phyloP scores from a whole-genome alignment of 371 early-diverging fungal species.

The Apophysomyces sp. region DNA sequence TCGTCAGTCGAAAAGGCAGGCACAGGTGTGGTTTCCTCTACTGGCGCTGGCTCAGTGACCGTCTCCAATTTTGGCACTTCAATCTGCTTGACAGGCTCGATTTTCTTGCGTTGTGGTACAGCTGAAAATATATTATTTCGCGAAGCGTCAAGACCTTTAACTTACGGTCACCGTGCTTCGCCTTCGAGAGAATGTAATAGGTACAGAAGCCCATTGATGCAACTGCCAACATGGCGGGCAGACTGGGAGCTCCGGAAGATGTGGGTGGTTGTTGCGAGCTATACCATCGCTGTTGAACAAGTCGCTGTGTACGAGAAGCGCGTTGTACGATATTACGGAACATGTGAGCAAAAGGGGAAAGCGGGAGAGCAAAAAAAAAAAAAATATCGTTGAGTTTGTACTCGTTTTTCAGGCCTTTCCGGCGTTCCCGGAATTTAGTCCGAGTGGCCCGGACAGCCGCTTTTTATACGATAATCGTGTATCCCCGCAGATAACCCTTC shows the following conservation, averaged over 20 bases:
- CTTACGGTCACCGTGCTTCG: slow-evolving; percentile 48
- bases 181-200: slow-evolving; percentile 45
- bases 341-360: background rate
- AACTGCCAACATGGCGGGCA: slow-evolving; percentile 52
- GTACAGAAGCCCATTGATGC: slow-evolving; percentile 54
- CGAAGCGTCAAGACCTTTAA: background rate
- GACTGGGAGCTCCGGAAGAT: slow-evolving; percentile 24
- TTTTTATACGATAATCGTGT: no score
- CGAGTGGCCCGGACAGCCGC: no score
- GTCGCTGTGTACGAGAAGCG: background rate
- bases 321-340: background rate
- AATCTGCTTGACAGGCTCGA: slow-evolving; percentile 9
- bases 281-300: slow-evolving; percentile 1
- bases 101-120: background rate
- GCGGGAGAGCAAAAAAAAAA: no score
- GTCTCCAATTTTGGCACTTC: slow-evolving; percentile 20
- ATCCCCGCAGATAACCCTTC: background rate
- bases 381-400: no score
- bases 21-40: slow-evolving; percentile 14
- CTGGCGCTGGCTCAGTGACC: slow-evolving; percentile 10
- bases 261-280: background rate
- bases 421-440: no score
- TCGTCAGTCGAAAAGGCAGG: slow-evolving; percentile 43
- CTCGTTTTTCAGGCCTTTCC: no score
- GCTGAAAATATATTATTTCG: background rate